Percentiles rank a stretch among this genome's conserved stretches.
phyloP scores from a whole-genome alignment of 2,329 filamentous ascomycete species.

The Arthroderma uncinatum region DNA sequence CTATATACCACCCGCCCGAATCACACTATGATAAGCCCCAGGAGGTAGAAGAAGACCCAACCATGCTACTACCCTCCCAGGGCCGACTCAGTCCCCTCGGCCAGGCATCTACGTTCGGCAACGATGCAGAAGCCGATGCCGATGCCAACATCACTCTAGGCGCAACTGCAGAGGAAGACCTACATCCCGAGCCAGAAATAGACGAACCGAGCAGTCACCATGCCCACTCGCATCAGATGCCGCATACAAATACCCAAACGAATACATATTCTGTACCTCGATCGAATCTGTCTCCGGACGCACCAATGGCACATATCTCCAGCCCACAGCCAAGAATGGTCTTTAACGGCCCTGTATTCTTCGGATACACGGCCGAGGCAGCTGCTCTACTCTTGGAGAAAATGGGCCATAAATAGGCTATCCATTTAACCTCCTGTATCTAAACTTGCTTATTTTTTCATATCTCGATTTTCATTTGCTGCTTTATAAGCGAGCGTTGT shows the following conservation, averaged over 20 bases:
- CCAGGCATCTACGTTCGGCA: background rate
- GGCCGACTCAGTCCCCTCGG: background rate
- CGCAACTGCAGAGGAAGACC: background rate
- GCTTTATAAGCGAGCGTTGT: background rate
- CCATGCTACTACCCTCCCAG: background rate
- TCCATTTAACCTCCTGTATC: background rate
- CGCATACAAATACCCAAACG: constrained; percentile 12
- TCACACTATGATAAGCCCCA: background rate
- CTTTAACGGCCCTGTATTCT: constrained; percentile 87
- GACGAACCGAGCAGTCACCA: constrained; percentile 9
- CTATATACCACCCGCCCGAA: constrained; percentile 19
- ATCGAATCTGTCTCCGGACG: constrained; percentile 9
- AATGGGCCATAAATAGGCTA: background rate
- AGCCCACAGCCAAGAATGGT: constrained; percentile 44
- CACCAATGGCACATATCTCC: constrained; percentile 7
- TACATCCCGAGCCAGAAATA: background rate
- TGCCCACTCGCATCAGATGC: background rate
- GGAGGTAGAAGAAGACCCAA: background rate
- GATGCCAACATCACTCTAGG: background rate
- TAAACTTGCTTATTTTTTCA: background rate
- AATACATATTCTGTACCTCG: background rate
- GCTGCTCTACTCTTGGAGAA: constrained; percentile 61
- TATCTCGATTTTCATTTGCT: background rate
- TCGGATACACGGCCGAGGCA: constrained; percentile 78
- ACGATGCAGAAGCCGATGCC: background rate